Conservation (phyloP, 768 basidiomycete species). For the Termitomyces titanicus region DNA sequence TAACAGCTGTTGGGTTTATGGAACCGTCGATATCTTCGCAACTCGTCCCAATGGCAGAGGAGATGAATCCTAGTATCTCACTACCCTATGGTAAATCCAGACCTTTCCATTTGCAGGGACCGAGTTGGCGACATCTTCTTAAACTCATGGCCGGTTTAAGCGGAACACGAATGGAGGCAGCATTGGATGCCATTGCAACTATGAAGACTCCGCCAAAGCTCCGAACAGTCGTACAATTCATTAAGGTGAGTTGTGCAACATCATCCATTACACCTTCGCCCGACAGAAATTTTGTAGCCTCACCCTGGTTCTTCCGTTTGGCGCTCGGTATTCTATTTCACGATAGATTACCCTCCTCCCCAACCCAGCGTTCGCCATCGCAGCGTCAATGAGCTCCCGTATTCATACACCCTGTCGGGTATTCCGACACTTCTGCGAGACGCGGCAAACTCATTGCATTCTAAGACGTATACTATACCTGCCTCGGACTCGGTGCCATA, state of each 20-base stretch:
- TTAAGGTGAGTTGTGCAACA: conserved; percentile 48
- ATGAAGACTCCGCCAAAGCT: conserved; percentile 55
- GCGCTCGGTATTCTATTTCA: conserved; percentile 76
- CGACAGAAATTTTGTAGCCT: conserved; percentile 37
- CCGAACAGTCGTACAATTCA: conserved; percentile 75
- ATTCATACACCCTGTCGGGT: conserved; percentile 61
- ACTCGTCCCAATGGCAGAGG: conserved; percentile 42
- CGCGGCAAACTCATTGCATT: conserved; percentile 55
- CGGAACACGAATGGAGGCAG: conserved; percentile 66
- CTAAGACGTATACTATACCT: conserved; percentile 73
- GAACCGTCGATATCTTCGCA: conserved; percentile 50
- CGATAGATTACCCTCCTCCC: conserved; percentile 66
- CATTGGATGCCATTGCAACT: conserved; percentile 59
- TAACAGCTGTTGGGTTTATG: conserved; percentile 63
- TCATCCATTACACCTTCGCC: background rate
- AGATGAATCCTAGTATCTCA: conserved; percentile 71
- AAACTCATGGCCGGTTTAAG: conserved; percentile 74
- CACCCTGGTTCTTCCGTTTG: conserved; percentile 58
- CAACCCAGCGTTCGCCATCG: conserved; percentile 34
- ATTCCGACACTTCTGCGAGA: conserved; percentile 63
- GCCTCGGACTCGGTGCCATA: conserved; percentile 54
- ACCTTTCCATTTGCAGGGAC: conserved; percentile 69
- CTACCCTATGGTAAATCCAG: conserved; percentile 67
- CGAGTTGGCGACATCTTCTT: conserved; percentile 70
- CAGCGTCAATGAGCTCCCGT: conserved; percentile 66